Evolutionary conservation across 257 asterid genomes (phyloP).

Genomic region (Fraxinus cuspidata): DNA sequence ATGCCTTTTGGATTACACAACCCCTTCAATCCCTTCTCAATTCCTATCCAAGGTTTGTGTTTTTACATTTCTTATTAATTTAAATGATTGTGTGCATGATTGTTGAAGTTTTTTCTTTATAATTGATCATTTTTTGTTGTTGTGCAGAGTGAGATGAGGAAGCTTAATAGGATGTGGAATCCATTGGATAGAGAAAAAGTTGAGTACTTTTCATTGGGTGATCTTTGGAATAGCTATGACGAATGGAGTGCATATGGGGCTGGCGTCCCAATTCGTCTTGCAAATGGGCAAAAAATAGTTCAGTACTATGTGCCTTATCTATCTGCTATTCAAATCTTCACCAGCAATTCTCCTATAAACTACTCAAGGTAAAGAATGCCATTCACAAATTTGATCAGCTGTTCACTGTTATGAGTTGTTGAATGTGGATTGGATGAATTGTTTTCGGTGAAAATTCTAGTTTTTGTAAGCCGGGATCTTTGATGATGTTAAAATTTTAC

Average conservation of each 20-base stretch:
- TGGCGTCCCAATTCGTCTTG: constrained; percentile 75
- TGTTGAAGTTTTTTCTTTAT: not conserved
- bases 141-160: constrained; percentile 71
- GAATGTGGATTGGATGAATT: not conserved
- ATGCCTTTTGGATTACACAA: constrained; percentile 45
- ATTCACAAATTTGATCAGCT: not conserved
- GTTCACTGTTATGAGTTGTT: not conserved
- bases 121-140: not conserved
- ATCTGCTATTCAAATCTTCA: constrained; percentile 93
- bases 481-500: not conserved
- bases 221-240: constrained; percentile 83
- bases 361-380: constrained; percentile 56
- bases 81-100: not conserved
- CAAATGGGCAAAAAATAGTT: constrained; percentile 62
- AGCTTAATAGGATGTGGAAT: constrained; percentile 90
- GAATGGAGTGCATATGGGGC: constrained; percentile 98
- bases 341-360: constrained; percentile 67
- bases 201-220: constrained; percentile 78
- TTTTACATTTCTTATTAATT: not conserved
- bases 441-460: not conserved
- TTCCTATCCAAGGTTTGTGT: constrained; percentile 42
- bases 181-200: constrained; percentile 91
- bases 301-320: constrained; percentile 94
- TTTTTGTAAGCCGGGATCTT: not conserved
- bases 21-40: constrained; percentile 49